A percentile compares a stretch with the other conserved stretches of the same genome.
phyloP scores from a whole-genome alignment of 129 eudicot species.

The Solidago caesia region DNA sequence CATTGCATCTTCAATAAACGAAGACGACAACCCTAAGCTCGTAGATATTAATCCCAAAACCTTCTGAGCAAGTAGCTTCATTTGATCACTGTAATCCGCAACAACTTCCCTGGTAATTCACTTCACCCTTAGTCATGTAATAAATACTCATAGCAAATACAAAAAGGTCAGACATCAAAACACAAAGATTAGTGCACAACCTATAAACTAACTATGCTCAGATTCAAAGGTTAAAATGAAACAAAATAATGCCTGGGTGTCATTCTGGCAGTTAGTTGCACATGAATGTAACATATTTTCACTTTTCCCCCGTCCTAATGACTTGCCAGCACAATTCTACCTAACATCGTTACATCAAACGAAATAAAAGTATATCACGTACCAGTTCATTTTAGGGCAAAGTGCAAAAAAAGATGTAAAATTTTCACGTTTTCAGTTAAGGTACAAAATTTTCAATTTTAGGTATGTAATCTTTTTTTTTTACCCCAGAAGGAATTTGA shows the following conservation, averaged over 20 bases:
- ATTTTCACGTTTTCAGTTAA: no score
- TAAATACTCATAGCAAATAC: background rate
- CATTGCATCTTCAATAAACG: constrained; percentile 59
- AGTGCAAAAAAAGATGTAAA: no score
- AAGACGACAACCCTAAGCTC: constrained; percentile 60
- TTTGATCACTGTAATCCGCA: constrained; percentile 64
- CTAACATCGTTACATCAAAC: no score
- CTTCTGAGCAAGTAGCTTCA: constrained; percentile 66
- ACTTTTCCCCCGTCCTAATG: no score
- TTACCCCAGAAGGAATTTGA: no score
- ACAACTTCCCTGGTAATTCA: constrained; percentile 52
- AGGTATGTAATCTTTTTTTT: no score
- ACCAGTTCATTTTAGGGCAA: no score
- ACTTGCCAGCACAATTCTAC: no score
- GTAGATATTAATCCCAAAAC: constrained; percentile 66
- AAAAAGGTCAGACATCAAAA: background rate
- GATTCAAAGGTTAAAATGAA: background rate
- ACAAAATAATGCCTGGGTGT: background rate
- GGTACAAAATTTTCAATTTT: no score
- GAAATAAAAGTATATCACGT: no score
- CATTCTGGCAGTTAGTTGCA: background rate
- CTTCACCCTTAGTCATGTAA: constrained; percentile 25
- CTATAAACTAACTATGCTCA: background rate
- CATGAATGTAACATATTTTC: no score
- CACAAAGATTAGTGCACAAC: background rate